Base-by-base conservation (phyloP, 2,329 filamentous ascomycete species). In the Alternaria angustiovoidea region DNA sequence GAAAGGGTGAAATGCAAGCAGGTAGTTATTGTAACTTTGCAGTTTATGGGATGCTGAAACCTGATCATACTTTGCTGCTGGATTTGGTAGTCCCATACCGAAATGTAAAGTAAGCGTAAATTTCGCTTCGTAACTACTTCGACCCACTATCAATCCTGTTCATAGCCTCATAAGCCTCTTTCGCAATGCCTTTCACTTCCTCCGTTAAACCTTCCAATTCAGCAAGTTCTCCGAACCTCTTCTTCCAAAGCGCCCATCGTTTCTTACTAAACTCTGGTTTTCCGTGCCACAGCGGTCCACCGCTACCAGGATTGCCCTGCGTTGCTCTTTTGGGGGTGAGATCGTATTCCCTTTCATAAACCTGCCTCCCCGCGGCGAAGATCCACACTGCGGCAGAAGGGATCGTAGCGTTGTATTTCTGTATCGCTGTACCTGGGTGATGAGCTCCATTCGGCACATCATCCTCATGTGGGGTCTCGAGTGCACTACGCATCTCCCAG, bases 231-330 rank as follows among this genome's bases (percentile, higher is more conserved):
- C 32, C 43, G 12, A 55, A 55, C n/a, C 44, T 41, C 34, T 49
- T 56, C 44, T 26, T 56, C 54, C 54, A 56, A 8, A 56, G 16
- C 32, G 22, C 41, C 52, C 42, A 55, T 5, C 52, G 28, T 24
- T 39, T 22, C 52, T 48, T 55, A 30, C 42, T 55, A 9, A 55
- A 48, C 28, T 55, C 52, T 11, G 43, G 22, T 16, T 22, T 48
- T 5, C 52, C 52, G 16, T 48, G 4, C 52, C 52, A 55, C 8
- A 55, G 26, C 43, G 42, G 22, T 38, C 41, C 52, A 24, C 52
- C 52, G 1, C 20, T 14, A 24, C 41, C 52, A 5, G 52, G 38
- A 48, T 54, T 30, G 30, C 52, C 52, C 16, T 54, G 14, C 8
- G 18, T 28, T 12, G 16, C 20, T 4, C 18, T 39, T 42, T 30